Percentiles rank a stretch among this genome's conserved stretches.
Evolutionary conservation across 345 rosid species (phyloP).

Genomic region (Lumnitzera racemosa): DNA sequence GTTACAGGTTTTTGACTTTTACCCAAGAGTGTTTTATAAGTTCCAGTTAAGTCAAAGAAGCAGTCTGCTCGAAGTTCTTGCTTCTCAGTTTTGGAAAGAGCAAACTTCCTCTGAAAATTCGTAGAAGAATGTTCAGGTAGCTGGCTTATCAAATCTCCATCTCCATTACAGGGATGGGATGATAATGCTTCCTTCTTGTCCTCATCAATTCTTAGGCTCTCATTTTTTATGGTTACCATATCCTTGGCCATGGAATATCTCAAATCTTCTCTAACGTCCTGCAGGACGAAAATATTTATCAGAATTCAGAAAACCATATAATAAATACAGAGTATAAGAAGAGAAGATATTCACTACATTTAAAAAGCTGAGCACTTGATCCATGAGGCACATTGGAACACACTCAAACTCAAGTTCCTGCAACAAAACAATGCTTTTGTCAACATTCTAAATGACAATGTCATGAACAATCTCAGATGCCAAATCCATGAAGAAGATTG

Average conservation of each 20-base stretch:
- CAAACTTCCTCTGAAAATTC: constrained; percentile 84
- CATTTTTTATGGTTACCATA: constrained; percentile 59
- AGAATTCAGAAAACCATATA: not conserved
- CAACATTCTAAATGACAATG: not conserved
- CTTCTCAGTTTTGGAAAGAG: constrained; percentile 58
- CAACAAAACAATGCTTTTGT: constrained; percentile 9
- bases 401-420: constrained; percentile 90
- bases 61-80: constrained; percentile 36
- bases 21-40: constrained; percentile 43
- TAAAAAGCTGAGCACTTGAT: constrained; percentile 70
- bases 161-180: constrained; percentile 21
- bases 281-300: constrained; percentile 29
- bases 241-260: constrained; percentile 94
- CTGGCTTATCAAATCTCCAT: constrained; percentile 21
- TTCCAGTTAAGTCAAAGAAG: constrained; percentile 33
- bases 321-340: not conserved
- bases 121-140: constrained; percentile 25
- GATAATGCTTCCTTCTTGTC: constrained; percentile 17
- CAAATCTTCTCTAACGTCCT: constrained; percentile 89
- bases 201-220: constrained; percentile 55
- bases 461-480: not conserved
- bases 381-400: constrained; percentile 90
- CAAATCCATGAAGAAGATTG: no score
- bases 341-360: constrained; percentile 40
- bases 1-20: not conserved